Evolutionary conservation across 129 eudicot genomes (phyloP), one percentile per base, ranked within the genome.

Genomic region (Calendula officinalis): DNA sequence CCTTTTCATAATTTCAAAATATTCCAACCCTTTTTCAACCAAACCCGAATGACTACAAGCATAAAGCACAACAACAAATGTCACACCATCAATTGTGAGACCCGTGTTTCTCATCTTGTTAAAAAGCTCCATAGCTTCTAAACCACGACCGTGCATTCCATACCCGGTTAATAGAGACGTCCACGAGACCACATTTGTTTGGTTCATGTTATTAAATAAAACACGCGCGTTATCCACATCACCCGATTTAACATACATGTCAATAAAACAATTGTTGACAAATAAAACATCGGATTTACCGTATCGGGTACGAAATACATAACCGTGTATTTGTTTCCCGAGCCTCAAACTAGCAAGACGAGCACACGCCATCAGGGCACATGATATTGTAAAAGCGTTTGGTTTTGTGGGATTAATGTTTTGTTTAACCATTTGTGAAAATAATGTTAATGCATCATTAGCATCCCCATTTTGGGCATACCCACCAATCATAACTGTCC

Each of bases 31-130:
- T 48, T 60, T 41, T 50, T 81, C 86, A 54, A 84, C 85, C 74
- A 90, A 62, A 30, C 97, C 97, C 1, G 95, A 83, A 76, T 90
- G 97, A 78, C 97, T 90, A 69, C 97, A 90, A 62, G 95, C 95
- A 68, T 90, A 90, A 4, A 90, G 82, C 49, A 90, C 60, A 27
- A 86, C 91, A 15, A 90, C 76, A 70, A 86, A 86, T 36, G 95
- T 86, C 3, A 90, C 85, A 57, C 89, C 95, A 53, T 86, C 95
- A 32, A 84, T 64, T 0, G 68, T 74, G 35, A 90, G 66, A 48
- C 89, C 89, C 4, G 77, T 64, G 52, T 49, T 72, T 60, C 78
- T 81, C 95, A 90, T 83, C 42, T 64, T 79, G 8, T 80, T 60
- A 74, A 90, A 90, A 6, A 86, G 54, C 15, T 75, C 47, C 9